These are phyloP conservation scores for Globisporangium acanthophoron DNA, from an alignment of 352 stramenopile species.

Conservation along the genomic window DNA sequence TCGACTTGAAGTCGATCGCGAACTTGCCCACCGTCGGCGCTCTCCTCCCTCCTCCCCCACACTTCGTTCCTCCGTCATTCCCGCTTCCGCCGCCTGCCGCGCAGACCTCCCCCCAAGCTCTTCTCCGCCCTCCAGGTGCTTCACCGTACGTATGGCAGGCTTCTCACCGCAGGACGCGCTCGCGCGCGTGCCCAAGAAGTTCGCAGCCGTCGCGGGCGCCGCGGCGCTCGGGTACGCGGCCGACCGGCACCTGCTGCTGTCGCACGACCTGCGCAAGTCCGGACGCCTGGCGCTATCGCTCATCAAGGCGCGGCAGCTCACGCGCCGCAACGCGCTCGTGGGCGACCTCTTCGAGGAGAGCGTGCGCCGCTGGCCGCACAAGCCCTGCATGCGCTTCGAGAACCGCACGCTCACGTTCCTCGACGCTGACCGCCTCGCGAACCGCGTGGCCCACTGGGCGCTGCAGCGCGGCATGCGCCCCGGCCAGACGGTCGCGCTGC, in stretches of 20 bases:
- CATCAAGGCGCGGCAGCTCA: slow-evolving; percentile 31
- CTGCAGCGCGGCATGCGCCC: slow-evolving; percentile 33
- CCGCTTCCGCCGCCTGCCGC: background rate
- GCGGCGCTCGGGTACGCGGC: slow-evolving; percentile 37
- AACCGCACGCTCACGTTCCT: slow-evolving; percentile 40
- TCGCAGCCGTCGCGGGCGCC: slow-evolving; percentile 34
- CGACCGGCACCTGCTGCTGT: slow-evolving; percentile 56
- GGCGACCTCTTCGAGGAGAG: slow-evolving; percentile 60
- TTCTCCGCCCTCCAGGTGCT: background rate
- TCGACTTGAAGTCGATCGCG: too few relatives aligned
- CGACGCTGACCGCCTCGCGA: slow-evolving; percentile 58
- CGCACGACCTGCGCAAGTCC: slow-evolving; percentile 45
- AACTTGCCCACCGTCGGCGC: too few relatives aligned
- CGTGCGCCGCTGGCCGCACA: slow-evolving; percentile 47
- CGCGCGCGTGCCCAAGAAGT: slow-evolving; percentile 31
- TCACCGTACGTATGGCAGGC: background rate
- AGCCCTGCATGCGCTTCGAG: slow-evolving; percentile 58
- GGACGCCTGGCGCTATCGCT: slow-evolving; percentile 33
- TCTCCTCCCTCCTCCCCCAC: background rate
- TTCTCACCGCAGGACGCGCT: slow-evolving; percentile 1
- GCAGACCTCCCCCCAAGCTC: background rate
- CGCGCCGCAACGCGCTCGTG: slow-evolving; percentile 30
- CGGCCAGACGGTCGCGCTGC: slow-evolving; percentile 69
- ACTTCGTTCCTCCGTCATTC: background rate
- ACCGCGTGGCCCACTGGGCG: slow-evolving; percentile 75